Evolutionary conservation across 805 yeast species (phyloP).

Genomic region (Yarrowia osloensis): DNA sequence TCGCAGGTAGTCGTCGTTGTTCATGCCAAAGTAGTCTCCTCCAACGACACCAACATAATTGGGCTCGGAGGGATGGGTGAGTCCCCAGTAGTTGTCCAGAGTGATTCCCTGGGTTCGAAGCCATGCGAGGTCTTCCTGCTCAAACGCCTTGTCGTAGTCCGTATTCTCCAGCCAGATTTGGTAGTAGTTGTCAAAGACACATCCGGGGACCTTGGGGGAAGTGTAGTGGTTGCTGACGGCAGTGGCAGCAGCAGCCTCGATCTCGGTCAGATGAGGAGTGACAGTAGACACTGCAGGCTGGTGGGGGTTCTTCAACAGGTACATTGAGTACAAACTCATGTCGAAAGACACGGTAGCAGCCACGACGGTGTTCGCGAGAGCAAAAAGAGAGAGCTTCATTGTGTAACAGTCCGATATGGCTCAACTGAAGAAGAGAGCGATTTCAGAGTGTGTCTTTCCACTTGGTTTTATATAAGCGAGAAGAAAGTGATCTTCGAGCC

Average conservation of each 20-base stretch:
- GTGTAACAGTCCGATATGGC: too few species aligned
- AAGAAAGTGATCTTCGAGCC: background rate
- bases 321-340: too few species aligned
- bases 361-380: background rate
- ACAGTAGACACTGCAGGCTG: too few species aligned
- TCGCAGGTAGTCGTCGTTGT: slow-evolving; percentile 50
- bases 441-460: background rate
- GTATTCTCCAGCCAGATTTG: slow-evolving; percentile 56
- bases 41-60: slow-evolving; percentile 54
- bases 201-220: slow-evolving; percentile 44
- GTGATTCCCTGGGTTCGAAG: slow-evolving; percentile 50
- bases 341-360: background rate
- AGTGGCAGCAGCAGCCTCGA: slow-evolving; percentile 13
- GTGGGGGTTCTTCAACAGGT: too few species aligned
- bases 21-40: slow-evolving; percentile 55
- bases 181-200: slow-evolving; percentile 46
- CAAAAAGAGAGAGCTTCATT: background rate
- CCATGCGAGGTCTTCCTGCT: slow-evolving; percentile 48
- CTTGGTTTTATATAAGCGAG: background rate
- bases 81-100: slow-evolving; percentile 54
- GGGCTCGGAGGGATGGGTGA: slow-evolving; percentile 58
- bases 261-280: background rate
- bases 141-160: slow-evolving; percentile 52
- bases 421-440: too few species aligned
- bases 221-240: slow-evolving; percentile 15